Evolutionary conservation across 768 basidiomycete genomes (phyloP).

Genomic region (Pulveroboletus sp.): DNA sequence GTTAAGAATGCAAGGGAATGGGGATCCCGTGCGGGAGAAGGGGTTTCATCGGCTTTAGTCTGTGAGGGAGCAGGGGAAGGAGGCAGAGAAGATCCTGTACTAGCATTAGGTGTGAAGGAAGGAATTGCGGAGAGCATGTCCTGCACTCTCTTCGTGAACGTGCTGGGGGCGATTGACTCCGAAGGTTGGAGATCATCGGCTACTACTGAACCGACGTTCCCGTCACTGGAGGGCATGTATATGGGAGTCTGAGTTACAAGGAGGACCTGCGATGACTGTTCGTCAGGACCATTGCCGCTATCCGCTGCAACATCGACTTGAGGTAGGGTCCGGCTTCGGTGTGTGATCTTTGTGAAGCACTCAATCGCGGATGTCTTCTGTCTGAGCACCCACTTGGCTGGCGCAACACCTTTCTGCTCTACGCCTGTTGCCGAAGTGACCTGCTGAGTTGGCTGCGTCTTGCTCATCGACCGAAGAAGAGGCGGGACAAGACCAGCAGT

Average conservation of each 20-base stretch:
- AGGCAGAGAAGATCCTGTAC: conserved; percentile 15
- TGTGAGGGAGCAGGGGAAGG: conserved; percentile 10
- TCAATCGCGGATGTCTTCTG: conserved; percentile 14
- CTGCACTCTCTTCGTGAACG: conserved; percentile 50
- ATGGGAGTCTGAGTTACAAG: conserved; percentile 3
- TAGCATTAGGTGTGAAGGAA: conserved; percentile 17
- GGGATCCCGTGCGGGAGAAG: conserved; percentile 35
- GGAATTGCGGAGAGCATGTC: conserved; percentile 45
- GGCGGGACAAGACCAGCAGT: conserved; percentile 4
- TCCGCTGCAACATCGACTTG: conserved; percentile 1
- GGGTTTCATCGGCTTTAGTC: conserved; percentile 4
- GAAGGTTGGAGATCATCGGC: conserved; percentile 21
- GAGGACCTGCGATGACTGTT: conserved; percentile 4
- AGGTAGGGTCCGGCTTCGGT: conserved; percentile 5
- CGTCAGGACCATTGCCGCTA: conserved; percentile 4
- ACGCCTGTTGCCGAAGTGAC: neutral
- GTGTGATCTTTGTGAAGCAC: conserved; percentile 15
- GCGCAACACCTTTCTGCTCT: conserved; percentile 3
- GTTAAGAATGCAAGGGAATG: conserved; percentile 48
- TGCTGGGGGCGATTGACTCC: conserved; percentile 30
- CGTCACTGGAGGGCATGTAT: conserved; percentile 4
- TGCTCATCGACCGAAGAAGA: conserved; percentile 19
- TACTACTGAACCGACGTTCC: conserved; percentile 2
- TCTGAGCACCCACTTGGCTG: conserved; percentile 11
- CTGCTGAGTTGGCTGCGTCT: conserved; percentile 16